Evolutionary conservation across 148 eudicot species (phyloP).

Genomic region (Persicaria tinctoria): DNA sequence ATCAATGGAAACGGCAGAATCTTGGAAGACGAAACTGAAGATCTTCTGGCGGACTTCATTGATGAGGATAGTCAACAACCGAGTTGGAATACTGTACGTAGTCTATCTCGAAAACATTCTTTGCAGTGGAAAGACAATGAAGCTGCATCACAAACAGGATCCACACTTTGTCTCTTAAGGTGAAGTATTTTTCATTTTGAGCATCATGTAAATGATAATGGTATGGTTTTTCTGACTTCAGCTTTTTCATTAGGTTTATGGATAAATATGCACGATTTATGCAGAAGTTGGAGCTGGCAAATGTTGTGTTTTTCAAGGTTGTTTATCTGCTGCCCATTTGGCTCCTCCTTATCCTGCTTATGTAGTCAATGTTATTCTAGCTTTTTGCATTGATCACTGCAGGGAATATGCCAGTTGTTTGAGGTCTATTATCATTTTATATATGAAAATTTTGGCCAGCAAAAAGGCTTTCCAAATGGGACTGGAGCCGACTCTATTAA

Average conservation of each 20-base stretch:
- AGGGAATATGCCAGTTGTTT: conserved; percentile 92
- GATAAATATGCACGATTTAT: conserved; percentile 97
- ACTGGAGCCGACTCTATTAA: conserved; percentile 51
- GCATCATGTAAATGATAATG: not conserved
- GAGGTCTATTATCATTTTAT: conserved; percentile 82
- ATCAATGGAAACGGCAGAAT: conserved; percentile 38
- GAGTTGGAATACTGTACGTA: conserved; percentile 61
- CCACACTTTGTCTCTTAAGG: conserved; percentile 90
- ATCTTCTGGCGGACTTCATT: conserved; percentile 95
- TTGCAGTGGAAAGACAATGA: conserved; percentile 56
- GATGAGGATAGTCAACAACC: conserved; percentile 99
- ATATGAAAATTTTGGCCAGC: conserved; percentile 73
- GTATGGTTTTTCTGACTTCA: not conserved
- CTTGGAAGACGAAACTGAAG: conserved; percentile 93
- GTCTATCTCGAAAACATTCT: conserved; percentile 33
- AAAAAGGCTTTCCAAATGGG: conserved; percentile 41
- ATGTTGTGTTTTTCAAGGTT: conserved; percentile 87
- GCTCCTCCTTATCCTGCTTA: not conserved
- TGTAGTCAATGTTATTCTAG: conserved; percentile 7
- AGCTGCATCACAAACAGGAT: conserved; percentile 73
- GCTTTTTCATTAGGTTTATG: conserved; percentile 50
- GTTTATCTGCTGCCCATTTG: conserved; percentile 4
- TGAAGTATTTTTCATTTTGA: conserved; percentile 19
- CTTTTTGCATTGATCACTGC: conserved; percentile 10
- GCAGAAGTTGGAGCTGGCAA: conserved; percentile 80